phyloP scores from a whole-genome alignment of 768 basidiomycete species.

The Rhodotorula kratochvilovae region DNA sequence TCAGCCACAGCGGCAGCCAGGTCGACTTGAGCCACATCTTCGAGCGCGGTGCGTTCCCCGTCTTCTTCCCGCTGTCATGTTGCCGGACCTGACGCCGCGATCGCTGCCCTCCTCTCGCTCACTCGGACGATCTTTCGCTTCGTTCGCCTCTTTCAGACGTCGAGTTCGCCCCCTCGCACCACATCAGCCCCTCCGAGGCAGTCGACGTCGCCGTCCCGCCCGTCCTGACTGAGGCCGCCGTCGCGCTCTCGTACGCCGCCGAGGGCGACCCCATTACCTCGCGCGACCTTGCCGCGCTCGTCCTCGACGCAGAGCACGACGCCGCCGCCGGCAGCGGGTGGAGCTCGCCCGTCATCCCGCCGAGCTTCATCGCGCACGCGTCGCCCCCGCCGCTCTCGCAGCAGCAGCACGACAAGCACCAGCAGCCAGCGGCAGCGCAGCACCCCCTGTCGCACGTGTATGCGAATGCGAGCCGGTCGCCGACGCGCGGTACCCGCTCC shows the following conservation, averaged over 20 bases:
- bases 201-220: conserved; percentile 39
- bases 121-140: neutral
- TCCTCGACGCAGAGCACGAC: conserved; percentile 28
- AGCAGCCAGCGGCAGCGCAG: neutral
- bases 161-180: conserved; percentile 36
- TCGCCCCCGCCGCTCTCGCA: neutral
- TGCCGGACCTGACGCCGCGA: neutral
- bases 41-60: conserved; percentile 32
- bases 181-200: conserved; percentile 32
- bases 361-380: neutral
- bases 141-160: conserved; percentile 17
- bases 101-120: neutral
- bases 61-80: neutral
- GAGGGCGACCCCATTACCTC: conserved; percentile 11
- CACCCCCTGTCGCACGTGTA: neutral
- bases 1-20: conserved; percentile 15
- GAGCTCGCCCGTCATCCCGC: conserved; percentile 17
- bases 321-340: conserved; percentile 31
- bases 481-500: conserved; percentile 7
- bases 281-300: conserved; percentile 24
- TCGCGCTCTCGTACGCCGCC: conserved; percentile 21
- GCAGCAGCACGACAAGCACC: conserved; percentile 1
- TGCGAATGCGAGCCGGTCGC: conserved; percentile 27
- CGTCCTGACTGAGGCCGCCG: conserved; percentile 34
- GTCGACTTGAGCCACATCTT: conserved; percentile 39